phyloP scores from a whole-genome alignment of 139 green algal species.

The Haematococcus lacustris region DNA sequence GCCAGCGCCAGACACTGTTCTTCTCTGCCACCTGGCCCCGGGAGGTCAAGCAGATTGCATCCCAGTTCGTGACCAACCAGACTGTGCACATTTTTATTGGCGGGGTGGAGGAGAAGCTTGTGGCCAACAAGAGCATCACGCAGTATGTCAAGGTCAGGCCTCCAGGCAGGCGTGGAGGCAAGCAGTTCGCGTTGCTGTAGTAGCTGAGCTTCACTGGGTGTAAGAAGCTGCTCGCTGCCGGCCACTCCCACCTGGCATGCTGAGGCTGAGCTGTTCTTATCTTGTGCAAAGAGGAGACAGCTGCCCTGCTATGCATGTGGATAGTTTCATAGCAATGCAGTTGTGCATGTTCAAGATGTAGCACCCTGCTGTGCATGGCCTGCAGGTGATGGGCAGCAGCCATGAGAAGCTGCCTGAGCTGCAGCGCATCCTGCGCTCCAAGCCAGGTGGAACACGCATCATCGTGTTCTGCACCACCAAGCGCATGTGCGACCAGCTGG shows the following conservation, averaged over 20 bases:
- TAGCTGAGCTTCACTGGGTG: no score
- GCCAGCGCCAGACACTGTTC: conserved; percentile 83
- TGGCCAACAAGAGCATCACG: conserved; percentile 87
- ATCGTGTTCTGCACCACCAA: conserved; percentile 93
- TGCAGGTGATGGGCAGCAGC: conserved; percentile 14
- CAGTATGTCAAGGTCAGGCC: conserved; percentile 59
- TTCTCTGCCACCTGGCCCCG: conserved; percentile 86
- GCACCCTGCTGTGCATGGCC: no score
- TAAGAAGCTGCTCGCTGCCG: no score
- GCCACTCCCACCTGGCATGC: no score
- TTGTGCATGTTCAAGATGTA: no score
- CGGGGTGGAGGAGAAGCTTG: conserved; percentile 78
- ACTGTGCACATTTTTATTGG: conserved; percentile 85
- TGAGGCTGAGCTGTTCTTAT: no score
- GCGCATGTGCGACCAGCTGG: conserved; percentile 87
- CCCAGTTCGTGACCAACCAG: conserved; percentile 68
- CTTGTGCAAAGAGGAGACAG: no score
- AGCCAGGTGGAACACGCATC: conserved; percentile 51
- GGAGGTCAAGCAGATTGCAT: conserved; percentile 82
- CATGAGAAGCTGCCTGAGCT: conserved; percentile 69
- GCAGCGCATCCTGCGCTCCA: conserved; percentile 55
- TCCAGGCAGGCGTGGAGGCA: no score
- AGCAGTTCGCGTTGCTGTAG: no score
- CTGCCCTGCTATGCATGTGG: no score
- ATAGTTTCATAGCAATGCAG: no score